Percentiles rank a stretch among this genome's conserved stretches.
Evolutionary conservation across 495 filamentous ascomycete species (phyloP).

Genomic region (Lasiosphaeris hirsuta): DNA sequence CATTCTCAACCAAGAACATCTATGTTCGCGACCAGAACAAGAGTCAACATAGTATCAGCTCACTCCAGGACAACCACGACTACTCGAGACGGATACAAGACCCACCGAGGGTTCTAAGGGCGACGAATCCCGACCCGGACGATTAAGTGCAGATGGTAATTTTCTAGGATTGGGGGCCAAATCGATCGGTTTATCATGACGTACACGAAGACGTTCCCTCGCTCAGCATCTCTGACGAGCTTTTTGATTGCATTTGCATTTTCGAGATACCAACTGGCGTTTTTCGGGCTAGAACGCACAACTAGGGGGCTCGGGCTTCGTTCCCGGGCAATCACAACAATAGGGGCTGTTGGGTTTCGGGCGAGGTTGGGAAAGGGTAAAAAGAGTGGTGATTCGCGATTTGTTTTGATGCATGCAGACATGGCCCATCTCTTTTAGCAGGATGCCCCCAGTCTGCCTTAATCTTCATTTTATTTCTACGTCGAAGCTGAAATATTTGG

Average conservation of each 20-base stretch:
- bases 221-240: conserved; percentile 19
- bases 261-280: conserved; percentile 39
- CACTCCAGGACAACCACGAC: conserved; percentile 54
- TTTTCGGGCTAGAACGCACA: conserved; percentile 24
- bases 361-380: not conserved
- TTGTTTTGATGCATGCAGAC: conserved; percentile 1
- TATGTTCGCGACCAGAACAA: conserved; percentile 46
- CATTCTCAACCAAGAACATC: conserved; percentile 40
- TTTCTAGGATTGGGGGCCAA: conserved; percentile 6
- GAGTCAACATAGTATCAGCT: conserved; percentile 53
- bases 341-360: conserved; percentile 11
- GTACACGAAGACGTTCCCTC: conserved; percentile 24
- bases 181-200: conserved; percentile 16
- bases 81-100: conserved; percentile 47
- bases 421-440: not conserved
- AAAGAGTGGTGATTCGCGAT: not conserved
- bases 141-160: conserved; percentile 19
- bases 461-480: not conserved
- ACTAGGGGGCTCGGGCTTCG: conserved; percentile 19
- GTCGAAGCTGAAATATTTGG: not conserved
- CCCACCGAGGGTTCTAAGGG: conserved; percentile 45
- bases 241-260: conserved; percentile 36
- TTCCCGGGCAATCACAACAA: conserved; percentile 18
- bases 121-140: conserved; percentile 50
- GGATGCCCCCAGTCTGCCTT: not conserved